These are phyloP conservation scores for Rhodotorula toruloides DNA, from an alignment of 768 basidiomycete genomes.

Conservation along the genomic window DNA sequence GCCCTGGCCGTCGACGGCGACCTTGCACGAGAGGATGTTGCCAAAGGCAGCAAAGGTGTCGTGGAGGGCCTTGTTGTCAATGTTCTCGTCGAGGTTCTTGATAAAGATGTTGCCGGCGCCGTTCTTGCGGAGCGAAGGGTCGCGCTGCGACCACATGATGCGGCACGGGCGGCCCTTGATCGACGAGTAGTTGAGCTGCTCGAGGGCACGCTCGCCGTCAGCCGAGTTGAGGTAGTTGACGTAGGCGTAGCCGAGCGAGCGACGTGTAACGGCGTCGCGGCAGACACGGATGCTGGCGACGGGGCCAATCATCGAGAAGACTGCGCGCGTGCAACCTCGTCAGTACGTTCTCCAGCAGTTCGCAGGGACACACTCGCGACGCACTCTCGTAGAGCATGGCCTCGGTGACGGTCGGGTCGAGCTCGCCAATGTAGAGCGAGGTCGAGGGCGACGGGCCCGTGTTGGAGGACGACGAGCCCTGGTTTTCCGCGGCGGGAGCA, in stretches of 20 bases:
- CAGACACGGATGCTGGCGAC: constrained; percentile 99
- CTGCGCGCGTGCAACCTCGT: background rate
- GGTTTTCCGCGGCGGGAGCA: constrained; percentile 39
- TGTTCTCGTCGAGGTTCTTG: constrained; percentile 91
- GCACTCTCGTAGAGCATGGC: constrained; percentile 93
- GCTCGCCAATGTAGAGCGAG: constrained; percentile 97
- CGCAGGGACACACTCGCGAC: background rate
- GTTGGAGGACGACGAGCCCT: constrained; percentile 25
- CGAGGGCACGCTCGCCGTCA: constrained; percentile 97
- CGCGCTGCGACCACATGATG: constrained; percentile 99
- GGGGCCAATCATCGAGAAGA: constrained; percentile 99
- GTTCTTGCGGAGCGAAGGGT: constrained; percentile 97
- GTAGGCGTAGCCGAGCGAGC: constrained; percentile 98
- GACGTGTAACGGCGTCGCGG: constrained; percentile 98
- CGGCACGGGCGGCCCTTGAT: constrained; percentile 98
- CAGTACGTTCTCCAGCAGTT: no score
- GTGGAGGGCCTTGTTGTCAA: constrained; percentile 73
- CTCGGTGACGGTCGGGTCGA: constrained; percentile 95
- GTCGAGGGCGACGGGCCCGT: constrained; percentile 38
- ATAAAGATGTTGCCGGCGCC: constrained; percentile 99
- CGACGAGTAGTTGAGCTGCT: constrained; percentile 97
- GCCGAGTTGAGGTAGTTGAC: constrained; percentile 95
- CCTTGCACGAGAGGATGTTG: constrained; percentile 98
- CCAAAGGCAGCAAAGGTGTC: constrained; percentile 99
- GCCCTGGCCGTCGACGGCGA: constrained; percentile 91